These are phyloP conservation scores for Helicostylum pulchrum DNA, from an alignment of 192 early-diverging fungal species.

Conservation along the genomic window DNA sequence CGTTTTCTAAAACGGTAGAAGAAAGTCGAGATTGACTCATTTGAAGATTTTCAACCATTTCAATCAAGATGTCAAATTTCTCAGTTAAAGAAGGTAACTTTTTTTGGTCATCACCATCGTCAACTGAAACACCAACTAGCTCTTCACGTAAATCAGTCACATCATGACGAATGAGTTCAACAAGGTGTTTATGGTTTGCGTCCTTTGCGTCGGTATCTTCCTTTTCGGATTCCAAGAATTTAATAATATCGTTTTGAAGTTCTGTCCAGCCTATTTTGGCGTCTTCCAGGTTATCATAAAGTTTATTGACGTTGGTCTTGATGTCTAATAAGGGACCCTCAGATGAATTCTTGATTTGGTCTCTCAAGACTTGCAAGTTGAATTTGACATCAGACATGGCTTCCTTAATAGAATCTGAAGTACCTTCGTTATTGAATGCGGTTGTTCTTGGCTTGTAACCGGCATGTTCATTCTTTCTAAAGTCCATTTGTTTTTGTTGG, in stretches of 20 bases:
- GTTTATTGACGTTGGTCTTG: slow-evolving; percentile 12
- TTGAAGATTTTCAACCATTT: slow-evolving; percentile 27
- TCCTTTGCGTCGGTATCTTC: background rate
- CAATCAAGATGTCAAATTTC: slow-evolving; percentile 28
- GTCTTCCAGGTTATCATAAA: slow-evolving; percentile 18
- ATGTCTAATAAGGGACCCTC: slow-evolving; percentile 20
- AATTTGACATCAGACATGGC: slow-evolving; percentile 18
- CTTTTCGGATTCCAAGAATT: slow-evolving; percentile 22
- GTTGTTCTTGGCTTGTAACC: background rate
- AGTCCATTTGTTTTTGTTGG: slow-evolving; percentile 6
- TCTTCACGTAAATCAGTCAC: slow-evolving; percentile 17
- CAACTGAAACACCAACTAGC: slow-evolving; percentile 13
- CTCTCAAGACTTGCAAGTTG: slow-evolving; percentile 16
- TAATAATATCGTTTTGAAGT: slow-evolving; percentile 27
- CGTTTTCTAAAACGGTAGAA: background rate
- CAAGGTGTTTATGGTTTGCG: background rate
- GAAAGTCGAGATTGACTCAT: slow-evolving; percentile 10
- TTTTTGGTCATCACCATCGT: background rate
- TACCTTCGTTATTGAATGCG: background rate
- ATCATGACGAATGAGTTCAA: slow-evolving; percentile 14
- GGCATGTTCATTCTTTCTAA: background rate
- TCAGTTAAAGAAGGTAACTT: slow-evolving; percentile 13
- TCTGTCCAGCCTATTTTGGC: slow-evolving; percentile 25
- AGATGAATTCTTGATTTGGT: slow-evolving; percentile 12
- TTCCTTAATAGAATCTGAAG: background rate